Base-by-base conservation (phyloP, 1,139 yeast species). In the Debaryomyces sp. region DNA sequence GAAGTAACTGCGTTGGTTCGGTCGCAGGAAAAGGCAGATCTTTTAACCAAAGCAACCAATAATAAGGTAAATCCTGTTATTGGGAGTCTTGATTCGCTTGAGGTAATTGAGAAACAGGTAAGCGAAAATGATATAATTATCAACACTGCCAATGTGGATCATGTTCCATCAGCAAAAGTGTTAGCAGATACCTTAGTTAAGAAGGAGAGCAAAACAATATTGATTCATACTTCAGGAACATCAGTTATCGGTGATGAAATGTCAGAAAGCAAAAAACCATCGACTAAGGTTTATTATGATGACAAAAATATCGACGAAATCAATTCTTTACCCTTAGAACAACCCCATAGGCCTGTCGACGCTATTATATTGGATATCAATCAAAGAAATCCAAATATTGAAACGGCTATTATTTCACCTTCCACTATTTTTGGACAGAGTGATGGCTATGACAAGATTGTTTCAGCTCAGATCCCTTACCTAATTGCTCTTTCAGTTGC, bases 141-240 rank as follows among this genome's bases (percentile, higher is more conserved):
- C 47, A 67, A 71, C 56, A 64, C 76, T 6, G 78, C 78, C 5
- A 60, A 71, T 44, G 71, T 68, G 30, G 75, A 71, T 53, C 69
- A 69, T 53, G 59, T 65, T 13, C 61, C 67, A 7, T 64, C 71
- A 34, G 68, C 69, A n/a, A 53, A 66, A 41, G 58, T 58, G 5
- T 50, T 70, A 34, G 43, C 60, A 8, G 50, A 57, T 5, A 58
- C 54, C 3, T 58, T 64, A 44, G 36, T 43, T 13, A 48, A 50
- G 12, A 60, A 60, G 47, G 61, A 57, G 35, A 46, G 47, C 2
- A 58, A 56, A 15, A 68, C 72, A 4, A 50, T 70, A 33, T 60
- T 70, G 33, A 56, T 74, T 44, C 78, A 73, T 46, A 73, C 77
- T 32, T 70, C 78, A 1, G 78, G 79, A 9, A 71, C 76, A 1